Base-by-base conservation (phyloP, 1,284 basidiomycete species). In the Tremellales sp. region DNA sequence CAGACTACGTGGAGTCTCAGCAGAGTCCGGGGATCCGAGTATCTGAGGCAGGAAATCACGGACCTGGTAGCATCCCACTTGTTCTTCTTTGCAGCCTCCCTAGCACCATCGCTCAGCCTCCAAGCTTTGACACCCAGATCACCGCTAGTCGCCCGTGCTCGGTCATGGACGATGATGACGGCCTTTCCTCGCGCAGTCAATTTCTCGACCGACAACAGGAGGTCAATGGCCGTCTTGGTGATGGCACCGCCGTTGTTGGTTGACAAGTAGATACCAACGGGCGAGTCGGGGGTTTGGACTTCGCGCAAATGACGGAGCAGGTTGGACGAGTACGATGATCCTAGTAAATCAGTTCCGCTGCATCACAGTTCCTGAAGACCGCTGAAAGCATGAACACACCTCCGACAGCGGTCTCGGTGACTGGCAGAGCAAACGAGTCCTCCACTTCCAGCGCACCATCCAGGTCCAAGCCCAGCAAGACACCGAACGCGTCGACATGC, bases 241-340 rank as follows among this genome's bases (percentile, higher is more conserved):
- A 89, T 86, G 75, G 94, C 97, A n/a, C 90, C 90, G 35, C 91
- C 90, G 45, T 90, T 80, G 17, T 85, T 83, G 41, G 86, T 89
- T 41, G 86, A 87, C 72, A 96, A 90, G 79, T 99, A 99, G 75
- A 97, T 91, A 40, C 96, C 96, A 50, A 98, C 89, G 43, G 96
- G 83, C 62, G 87, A 91, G 72, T 94, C 92, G 67, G 97, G 93
- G 48, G 87, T 84, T 70, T 91, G 88, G 53, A 97, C 90, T 70
- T 97, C 67, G 11, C 64, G 58, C 26, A 73, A 64, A 50, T 73
- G 67, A 31, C 54, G 61, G 22, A 75, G 61, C 27, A 75, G 65
- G 40, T 57, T 53, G 41, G 66, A 52, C 10, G 69, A 66, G 57
- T 72, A 72, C 31, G 69, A 67, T 51, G 61, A 57, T 48, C 60